phyloP scores from a whole-genome alignment of 768 basidiomycete species.

The Panaeolus papilionaceus region DNA sequence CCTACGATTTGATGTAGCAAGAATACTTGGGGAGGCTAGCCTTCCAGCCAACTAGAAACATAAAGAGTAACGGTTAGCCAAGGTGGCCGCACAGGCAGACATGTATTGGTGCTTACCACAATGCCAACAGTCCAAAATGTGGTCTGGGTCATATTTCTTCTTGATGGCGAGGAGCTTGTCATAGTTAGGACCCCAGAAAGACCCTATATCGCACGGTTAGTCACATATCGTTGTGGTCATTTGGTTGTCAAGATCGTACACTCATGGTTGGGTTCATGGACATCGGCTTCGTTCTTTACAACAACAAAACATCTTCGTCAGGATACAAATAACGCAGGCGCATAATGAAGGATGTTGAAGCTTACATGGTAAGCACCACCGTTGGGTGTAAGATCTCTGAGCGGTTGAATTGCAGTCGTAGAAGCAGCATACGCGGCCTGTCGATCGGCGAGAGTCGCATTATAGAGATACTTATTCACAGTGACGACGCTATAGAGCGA shows the following conservation, averaged over 20 bases:
- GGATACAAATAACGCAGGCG: too few relatives aligned
- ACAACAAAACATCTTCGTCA: not conserved
- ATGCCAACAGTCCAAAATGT: not conserved
- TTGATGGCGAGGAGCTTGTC: not conserved
- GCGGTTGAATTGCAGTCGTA: constrained; percentile 42
- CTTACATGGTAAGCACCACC: constrained; percentile 20
- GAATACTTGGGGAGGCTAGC: not conserved
- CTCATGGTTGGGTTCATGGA: not conserved
- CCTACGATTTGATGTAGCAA: too few relatives aligned
- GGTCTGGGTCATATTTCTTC: not conserved
- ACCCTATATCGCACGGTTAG: not conserved
- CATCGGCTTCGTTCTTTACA: not conserved
- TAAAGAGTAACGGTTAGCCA: too few relatives aligned
- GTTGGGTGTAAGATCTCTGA: constrained; percentile 49
- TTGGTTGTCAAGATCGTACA: not conserved
- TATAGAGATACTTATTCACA: constrained; percentile 49
- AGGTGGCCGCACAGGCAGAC: too few relatives aligned
- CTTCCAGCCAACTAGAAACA: not conserved
- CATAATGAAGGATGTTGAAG: too few relatives aligned
- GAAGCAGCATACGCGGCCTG: constrained; percentile 36
- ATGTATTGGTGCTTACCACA: not conserved
- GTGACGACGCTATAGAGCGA: constrained; percentile 53
- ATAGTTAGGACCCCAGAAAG: not conserved
- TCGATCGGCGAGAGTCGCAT: constrained; percentile 46
- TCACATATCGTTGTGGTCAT: not conserved